Evolutionary conservation across 1,284 basidiomycete genomes (phyloP), one percentile per base, ranked within the genome.

Genomic region (Leccinum fallax): DNA sequence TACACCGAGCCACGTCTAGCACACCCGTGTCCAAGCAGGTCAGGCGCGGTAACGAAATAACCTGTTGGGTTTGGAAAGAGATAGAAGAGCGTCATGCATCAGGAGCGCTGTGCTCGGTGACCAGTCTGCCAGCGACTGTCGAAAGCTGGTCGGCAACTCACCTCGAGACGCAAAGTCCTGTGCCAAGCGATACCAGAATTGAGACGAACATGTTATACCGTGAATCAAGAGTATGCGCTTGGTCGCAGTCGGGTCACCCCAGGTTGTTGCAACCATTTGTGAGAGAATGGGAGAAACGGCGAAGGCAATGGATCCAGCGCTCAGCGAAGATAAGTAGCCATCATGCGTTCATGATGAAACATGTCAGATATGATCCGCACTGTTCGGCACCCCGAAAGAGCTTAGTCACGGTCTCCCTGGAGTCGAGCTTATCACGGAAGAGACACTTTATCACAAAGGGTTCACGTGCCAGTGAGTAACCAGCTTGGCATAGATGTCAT

Each of bases 11-110:
- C 6, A 30, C 58, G 64, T 21, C 53, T 46, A 5, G 69, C 63
- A 53, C 6, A 46, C 4, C 70, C 69, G 11, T 73, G 69, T 3
- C 69, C 67, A 19, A 70, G 66, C 2, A 73, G 30, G 48, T 72
- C 61, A n/a, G 70, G 68, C 5, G 66, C 64, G 0, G 49, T 58
- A 43, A 72, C 66, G 5, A 55, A 58, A 9, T 52, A 52, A 52
- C 24, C 49, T 49, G 21, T 21, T 46, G 6, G 28, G 26, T 15
- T 28, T 10, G 15, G 16, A 5, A 1, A 52, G 26, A 24, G 15
- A 24, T 49, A 26, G 3, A 16, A 51, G 15, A 4, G 9, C 7
- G 15, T 52, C 9, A 9, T 28, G 26, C 15, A 13, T 9, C 21
- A 26, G 48, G 13, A 8, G 6, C 21, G 21, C 6, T 21, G 26